Percentiles rank a stretch among this genome's conserved stretches.
Conservation (phyloP, 2,329 filamentous ascomycete genomes). For the Bipolaris oryzae region DNA sequence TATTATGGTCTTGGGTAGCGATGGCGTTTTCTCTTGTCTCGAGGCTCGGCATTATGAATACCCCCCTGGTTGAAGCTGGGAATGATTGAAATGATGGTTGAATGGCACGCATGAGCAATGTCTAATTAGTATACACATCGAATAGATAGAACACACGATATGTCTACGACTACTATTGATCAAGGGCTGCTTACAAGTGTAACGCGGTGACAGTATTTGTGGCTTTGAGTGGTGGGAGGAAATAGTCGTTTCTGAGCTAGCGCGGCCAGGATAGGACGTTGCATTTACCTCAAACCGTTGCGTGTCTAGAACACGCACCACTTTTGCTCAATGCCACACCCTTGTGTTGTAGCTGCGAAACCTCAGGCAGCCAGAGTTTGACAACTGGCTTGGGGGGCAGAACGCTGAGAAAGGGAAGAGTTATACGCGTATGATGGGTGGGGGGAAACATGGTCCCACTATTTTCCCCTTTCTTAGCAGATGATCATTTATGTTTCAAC, state of each 20-base stretch:
- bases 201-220: neutral
- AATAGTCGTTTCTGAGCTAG: neutral
- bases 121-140: neutral
- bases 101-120: neutral
- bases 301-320: neutral
- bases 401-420: neutral
- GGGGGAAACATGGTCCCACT: neutral
- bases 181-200: neutral
- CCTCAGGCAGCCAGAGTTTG: neutral
- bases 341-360: neutral
- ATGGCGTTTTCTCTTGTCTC: constrained; percentile 6
- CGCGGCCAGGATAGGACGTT: neutral
- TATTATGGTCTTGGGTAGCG: constrained; percentile 12
- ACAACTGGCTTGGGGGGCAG: neutral
- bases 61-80: constrained; percentile 3
- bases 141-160: neutral
- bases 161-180: neutral
- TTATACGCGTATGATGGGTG: neutral
- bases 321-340: neutral
- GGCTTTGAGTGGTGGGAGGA: neutral
- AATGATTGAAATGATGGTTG: neutral
- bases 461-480: neutral
- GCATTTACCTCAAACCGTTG: neutral
- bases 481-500: neutral
- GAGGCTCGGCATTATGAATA: neutral